A percentile compares a stretch with the other conserved stretches of the same genome.
Conservation (phyloP, 495 filamentous ascomycete genomes). For the Elasticomyces elasticus region DNA sequence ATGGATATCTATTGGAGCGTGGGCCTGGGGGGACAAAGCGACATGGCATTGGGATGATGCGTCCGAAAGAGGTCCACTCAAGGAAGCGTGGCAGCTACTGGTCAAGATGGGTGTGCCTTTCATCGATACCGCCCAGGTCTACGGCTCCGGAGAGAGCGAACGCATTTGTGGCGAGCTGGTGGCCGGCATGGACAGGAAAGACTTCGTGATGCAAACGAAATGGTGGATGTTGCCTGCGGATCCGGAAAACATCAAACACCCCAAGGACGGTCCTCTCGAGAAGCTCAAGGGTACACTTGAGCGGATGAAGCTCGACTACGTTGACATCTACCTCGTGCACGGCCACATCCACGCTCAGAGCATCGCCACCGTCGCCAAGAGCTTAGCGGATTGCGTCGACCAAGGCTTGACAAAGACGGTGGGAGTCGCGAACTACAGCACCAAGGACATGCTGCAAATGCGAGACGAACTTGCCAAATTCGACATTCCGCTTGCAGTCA, state of each 20-base stretch:
- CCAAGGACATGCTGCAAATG: conserved; percentile 35
- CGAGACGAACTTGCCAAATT: conserved; percentile 20
- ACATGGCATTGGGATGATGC: conserved; percentile 30
- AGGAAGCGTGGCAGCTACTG: conserved; percentile 32
- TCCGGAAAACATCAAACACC: conserved; percentile 15
- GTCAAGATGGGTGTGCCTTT: conserved; percentile 30
- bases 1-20: conserved; percentile 33
- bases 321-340: conserved; percentile 24
- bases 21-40: conserved; percentile 37
- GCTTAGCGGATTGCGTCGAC: conserved; percentile 35
- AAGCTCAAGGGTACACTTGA: conserved; percentile 17
- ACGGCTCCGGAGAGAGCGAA: conserved; percentile 36
- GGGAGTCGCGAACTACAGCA: conserved; percentile 37
- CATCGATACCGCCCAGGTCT: conserved; percentile 36
- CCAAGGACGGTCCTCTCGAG: conserved; percentile 13
- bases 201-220: conserved; percentile 22
- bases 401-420: conserved; percentile 31
- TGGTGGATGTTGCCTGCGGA: conserved; percentile 20
- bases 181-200: conserved; percentile 30
- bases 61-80: conserved; percentile 28
- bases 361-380: conserved; percentile 16
- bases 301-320: conserved; percentile 17
- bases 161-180: conserved; percentile 32
- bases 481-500: conserved; percentile 20
- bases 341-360: conserved; percentile 20